phyloP scores from a whole-genome alignment of 2,329 filamentous ascomycete genomes.

The Colletotrichum sp. region DNA sequence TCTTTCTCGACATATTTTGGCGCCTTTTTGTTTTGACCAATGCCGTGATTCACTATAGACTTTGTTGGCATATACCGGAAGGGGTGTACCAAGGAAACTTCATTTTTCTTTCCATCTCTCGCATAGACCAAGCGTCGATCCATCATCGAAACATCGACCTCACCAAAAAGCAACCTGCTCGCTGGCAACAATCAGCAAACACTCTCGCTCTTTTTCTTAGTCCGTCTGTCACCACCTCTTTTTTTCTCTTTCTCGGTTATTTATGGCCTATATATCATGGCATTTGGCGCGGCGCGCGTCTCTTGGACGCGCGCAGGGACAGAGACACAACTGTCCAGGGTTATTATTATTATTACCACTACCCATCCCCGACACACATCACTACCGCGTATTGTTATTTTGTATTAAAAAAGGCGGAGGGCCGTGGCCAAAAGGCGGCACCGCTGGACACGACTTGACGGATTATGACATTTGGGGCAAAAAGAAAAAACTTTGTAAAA shows the following conservation, averaged over 20 bases:
- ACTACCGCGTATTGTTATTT: slow-evolving; percentile 1
- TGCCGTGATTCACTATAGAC: slow-evolving; percentile 6
- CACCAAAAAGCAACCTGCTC: not conserved
- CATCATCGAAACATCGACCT: not conserved
- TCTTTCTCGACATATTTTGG: not conserved
- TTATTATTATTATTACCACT: not conserved
- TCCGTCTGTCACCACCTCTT: not conserved
- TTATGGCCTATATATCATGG: not conserved
- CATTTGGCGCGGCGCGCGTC: not conserved
- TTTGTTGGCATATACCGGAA: slow-evolving; percentile 5
- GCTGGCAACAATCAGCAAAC: not conserved
- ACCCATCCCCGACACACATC: not conserved
- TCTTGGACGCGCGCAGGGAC: not conserved
- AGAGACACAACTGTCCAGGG: not conserved
- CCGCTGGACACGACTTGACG: slow-evolving; percentile 18
- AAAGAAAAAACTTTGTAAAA: not conserved
- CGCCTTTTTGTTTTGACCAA: not conserved
- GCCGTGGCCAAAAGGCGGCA: not conserved
- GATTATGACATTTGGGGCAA: slow-evolving; percentile 13
- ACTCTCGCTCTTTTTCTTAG: not conserved
- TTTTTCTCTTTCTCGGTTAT: not conserved
- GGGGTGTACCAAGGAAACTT: not conserved
- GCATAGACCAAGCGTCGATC: slow-evolving; percentile 2
- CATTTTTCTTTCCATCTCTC: not conserved
- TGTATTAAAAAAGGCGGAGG: slow-evolving; percentile 8